These are phyloP conservation scores for Aspergillus oerlinghausenensis DNA, from an alignment of 2,329 filamentous ascomycete species.

Conservation along the genomic window DNA sequence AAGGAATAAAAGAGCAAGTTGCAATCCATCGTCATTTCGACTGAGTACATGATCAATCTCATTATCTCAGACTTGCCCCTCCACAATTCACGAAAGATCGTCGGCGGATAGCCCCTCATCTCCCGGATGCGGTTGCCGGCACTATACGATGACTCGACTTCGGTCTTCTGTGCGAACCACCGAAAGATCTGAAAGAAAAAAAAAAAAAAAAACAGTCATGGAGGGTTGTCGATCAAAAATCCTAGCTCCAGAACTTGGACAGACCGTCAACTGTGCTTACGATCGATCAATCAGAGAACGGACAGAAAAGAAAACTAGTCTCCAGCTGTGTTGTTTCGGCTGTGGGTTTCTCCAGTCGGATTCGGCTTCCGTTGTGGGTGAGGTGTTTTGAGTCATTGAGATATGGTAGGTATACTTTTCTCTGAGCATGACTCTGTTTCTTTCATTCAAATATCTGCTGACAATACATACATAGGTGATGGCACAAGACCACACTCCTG, in stretches of 20 bases:
- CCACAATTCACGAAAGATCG: background rate
- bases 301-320: background rate
- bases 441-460: background rate
- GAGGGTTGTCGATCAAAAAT: background rate
- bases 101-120: background rate
- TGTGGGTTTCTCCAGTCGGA: background rate
- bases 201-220: background rate
- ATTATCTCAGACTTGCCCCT: too few relatives aligned
- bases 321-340: background rate
- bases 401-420: background rate
- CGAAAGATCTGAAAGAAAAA: background rate
- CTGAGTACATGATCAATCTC: background rate
- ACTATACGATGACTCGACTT: background rate
- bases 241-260: background rate
- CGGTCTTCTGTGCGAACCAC: conserved; percentile 12
- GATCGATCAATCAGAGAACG: background rate
- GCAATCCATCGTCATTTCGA: background rate
- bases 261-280: background rate
- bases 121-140: background rate
- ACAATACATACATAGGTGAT: background rate
- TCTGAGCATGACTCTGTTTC: background rate
- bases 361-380: background rate
- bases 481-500: background rate
- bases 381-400: background rate
- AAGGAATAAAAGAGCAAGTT: too few relatives aligned